Base-by-base conservation (phyloP, 495 filamentous ascomycete species). In the Sabuloglossum arenarium region DNA sequence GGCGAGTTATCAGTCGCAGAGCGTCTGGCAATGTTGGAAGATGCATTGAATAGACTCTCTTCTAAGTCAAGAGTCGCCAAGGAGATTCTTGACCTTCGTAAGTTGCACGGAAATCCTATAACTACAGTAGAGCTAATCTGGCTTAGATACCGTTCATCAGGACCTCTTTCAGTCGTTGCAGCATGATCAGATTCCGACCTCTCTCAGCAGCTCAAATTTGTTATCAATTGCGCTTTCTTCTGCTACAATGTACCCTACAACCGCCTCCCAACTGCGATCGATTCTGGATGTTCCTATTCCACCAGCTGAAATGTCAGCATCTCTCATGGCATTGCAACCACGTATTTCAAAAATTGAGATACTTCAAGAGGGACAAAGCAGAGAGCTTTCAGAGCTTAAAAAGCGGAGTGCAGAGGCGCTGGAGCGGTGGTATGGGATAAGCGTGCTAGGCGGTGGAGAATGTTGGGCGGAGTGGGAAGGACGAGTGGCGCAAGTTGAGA, bases 271-370 rank as follows among this genome's bases (percentile, higher is more conserved):
- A 9, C 76, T 94, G 8, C 83, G 81, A n/a, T 83, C 84, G 1
- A 78, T 89, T 19, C 74, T 76, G 30, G 88, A 94, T 69, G 77
- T 84, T 0, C 80, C 85, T 5, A 69, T 95, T 9, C 86, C 89
- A 1, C 76, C 84, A 42, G 72, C 85, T 0, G 69, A 77, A 37
- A 69, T 72, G 39, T 84, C 85, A n/a, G 72, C 80, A 1, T 68
- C 73, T 11, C 69, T 98, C 0, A 79, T 85, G 25, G 70, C 77
- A 21, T 70, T 94, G 1, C 70, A 79, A 24, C 86, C 88, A 12
- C 75, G 84, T 12, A 74, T 96, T 61, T 77, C 81, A 53, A 75
- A 71, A n/a, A 60, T 84, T 5, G 75, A 82, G 60, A 68, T 72
- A 24, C 69, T 71, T 27, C 88, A 96, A 68, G 66, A 76, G 5